Base-by-base conservation (phyloP, 179 eudicot species). In the Carnegiea gigantea region DNA sequence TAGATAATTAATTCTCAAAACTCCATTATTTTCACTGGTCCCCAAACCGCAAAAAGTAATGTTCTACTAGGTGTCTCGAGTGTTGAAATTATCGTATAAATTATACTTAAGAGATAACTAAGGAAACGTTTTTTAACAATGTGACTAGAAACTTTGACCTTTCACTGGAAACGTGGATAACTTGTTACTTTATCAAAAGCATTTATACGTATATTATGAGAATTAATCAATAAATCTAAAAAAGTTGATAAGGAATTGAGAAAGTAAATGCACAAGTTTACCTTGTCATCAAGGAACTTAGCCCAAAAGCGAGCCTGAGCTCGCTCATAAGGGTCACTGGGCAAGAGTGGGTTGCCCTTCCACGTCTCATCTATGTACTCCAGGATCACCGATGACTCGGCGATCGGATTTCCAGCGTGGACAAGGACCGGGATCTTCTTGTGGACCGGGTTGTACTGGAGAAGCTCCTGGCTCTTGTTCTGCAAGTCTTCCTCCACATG, bases 291-390 rank as follows among this genome's bases (percentile, higher is more conserved):
- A 18, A 76, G 5, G 67, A 76, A 54, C 26, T 20, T 76, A 18
- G 78, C 67, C 67, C 67, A 76, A 20, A 76, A 76, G 18, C 78
- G 68, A 57, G 78, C 78, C 6, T 53, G 78, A 18, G 78, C 78
- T 53, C 78, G 28, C 40, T 75, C 62, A 17, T 48, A 75, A 75
- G 78, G 78, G 13, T 75, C 38, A 28, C 33, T 51, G 51, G 78
- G 78, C 78, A 75, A 51, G 59, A 75, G 2, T 1, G 78, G 78
- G 53, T 51, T 75, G 40, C 9, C 12, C 36, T 51, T 44, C 60
- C 53, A 75, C 15, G 24, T 46, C 36, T 75, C 53, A 12, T 49
- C 36, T 0, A 75, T 75, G 53, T 75, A 48, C 62, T 75, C 78
- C 18, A 75, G 15, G 26, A 73, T 74, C 3, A 74, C 60, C 21